These are phyloP conservation scores for Bretschneidera sinensis DNA, from an alignment of 345 rosid genomes.

Conservation along the genomic window DNA sequence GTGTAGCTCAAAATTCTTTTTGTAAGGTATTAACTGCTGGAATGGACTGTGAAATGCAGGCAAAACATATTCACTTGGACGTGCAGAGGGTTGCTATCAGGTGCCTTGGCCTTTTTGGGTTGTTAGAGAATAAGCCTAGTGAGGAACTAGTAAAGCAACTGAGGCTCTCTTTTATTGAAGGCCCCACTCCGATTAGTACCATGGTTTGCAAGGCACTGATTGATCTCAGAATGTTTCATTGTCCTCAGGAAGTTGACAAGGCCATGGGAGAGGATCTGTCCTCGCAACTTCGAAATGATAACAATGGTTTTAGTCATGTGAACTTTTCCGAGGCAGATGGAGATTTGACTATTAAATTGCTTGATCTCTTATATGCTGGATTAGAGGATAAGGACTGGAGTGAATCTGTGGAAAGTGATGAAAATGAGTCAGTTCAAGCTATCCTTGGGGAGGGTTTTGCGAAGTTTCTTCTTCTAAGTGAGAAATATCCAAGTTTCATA, in stretches of 20 bases:
- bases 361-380: constrained; percentile 67
- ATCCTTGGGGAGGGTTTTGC: constrained; percentile 90
- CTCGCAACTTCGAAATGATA: constrained; percentile 30
- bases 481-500: constrained; percentile 65
- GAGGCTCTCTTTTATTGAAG: constrained; percentile 50
- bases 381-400: constrained; percentile 46
- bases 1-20: background rate
- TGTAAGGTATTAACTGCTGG: constrained; percentile 14
- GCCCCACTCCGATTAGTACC: constrained; percentile 56
- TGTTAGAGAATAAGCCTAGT: constrained; percentile 71
- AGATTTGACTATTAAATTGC: constrained; percentile 32
- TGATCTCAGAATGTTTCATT: constrained; percentile 92
- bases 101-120: constrained; percentile 87
- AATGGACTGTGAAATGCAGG: constrained; percentile 48
- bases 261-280: constrained; percentile 38
- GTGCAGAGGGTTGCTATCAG: constrained; percentile 81
- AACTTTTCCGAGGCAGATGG: constrained; percentile 46
- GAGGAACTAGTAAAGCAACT: constrained; percentile 65
- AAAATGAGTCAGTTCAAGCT: constrained; percentile 68
- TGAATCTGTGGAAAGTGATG: constrained; percentile 38
- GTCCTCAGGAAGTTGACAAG: constrained; percentile 69
- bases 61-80: constrained; percentile 84
- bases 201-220: constrained; percentile 76
- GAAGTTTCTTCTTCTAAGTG: constrained; percentile 80
- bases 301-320: constrained; percentile 34